A percentile compares a stretch with the other conserved stretches of the same genome.
Evolutionary conservation across 495 filamentous ascomycete species (phyloP).

Genomic region (Cryomyces minteri): DNA sequence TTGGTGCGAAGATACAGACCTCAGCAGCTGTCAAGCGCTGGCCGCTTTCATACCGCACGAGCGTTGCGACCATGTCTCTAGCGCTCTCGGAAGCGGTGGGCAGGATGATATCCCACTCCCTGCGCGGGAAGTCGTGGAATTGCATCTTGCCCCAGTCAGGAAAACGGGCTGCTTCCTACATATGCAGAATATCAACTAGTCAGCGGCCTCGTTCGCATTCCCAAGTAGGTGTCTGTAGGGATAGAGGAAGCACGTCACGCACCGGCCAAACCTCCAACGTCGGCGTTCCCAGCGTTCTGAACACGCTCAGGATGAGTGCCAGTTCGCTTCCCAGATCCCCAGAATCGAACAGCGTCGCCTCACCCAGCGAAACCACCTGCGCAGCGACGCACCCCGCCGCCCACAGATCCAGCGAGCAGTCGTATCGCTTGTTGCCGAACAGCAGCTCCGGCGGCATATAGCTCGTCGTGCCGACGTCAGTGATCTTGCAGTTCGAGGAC

Average conservation of each 20-base stretch:
- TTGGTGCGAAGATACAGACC: conserved; percentile 6
- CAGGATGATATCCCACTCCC: conserved; percentile 34
- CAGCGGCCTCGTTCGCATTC: background rate
- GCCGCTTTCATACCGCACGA: conserved; percentile 39
- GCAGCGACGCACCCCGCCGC: conserved; percentile 71
- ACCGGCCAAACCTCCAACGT: conserved; percentile 61
- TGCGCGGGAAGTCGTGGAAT: conserved; percentile 33
- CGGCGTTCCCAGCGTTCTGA: conserved; percentile 74
- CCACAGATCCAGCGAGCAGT: conserved; percentile 66
- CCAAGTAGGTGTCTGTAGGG: background rate
- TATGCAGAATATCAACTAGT: conserved; percentile 1
- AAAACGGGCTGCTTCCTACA: conserved; percentile 32
- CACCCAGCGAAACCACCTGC: conserved; percentile 22
- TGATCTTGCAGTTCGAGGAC: conserved; percentile 49
- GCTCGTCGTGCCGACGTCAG: conserved; percentile 81
- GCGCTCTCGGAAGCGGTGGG: conserved; percentile 28
- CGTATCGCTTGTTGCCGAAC: conserved; percentile 66
- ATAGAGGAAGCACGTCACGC: conserved; percentile 7
- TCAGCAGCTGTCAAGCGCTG: conserved; percentile 29
- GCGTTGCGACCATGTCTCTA: conserved; percentile 31
- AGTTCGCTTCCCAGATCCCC: conserved; percentile 85
- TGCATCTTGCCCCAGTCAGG: conserved; percentile 52
- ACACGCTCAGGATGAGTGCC: conserved; percentile 75
- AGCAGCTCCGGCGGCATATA: conserved; percentile 84
- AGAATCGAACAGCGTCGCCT: conserved; percentile 54